Conservation (phyloP, 352 stramenopile species). For the Bremia lactucae region DNA sequence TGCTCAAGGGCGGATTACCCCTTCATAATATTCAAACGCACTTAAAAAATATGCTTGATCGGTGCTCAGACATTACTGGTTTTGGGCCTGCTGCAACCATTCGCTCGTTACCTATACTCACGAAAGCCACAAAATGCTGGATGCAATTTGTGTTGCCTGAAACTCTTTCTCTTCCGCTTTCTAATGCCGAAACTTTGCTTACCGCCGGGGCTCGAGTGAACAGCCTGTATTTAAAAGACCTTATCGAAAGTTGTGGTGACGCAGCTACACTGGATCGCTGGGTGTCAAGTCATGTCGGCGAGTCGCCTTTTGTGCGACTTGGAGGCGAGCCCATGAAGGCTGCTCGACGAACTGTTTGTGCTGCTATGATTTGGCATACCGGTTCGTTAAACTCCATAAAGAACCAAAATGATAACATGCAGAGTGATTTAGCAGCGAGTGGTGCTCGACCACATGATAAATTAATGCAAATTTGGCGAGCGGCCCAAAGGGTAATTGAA, state of each 20-base stretch:
- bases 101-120: constrained; percentile 27
- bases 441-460: constrained; percentile 79
- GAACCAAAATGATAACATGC: constrained; percentile 37
- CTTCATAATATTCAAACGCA: constrained; percentile 44
- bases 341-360: constrained; percentile 73
- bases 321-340: constrained; percentile 81
- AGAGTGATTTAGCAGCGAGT: constrained; percentile 37
- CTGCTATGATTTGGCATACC: constrained; percentile 85
- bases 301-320: constrained; percentile 71
- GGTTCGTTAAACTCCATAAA: constrained; percentile 55
- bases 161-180: constrained; percentile 23
- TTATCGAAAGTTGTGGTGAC: constrained; percentile 52
- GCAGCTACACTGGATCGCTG: constrained; percentile 55
- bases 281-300: constrained; percentile 73
- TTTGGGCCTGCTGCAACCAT: constrained; percentile 12
- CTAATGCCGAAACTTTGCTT: constrained; percentile 11
- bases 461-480: constrained; percentile 85
- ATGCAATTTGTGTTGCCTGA: constrained; percentile 54
- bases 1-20: constrained; percentile 69
- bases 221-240: constrained; percentile 50
- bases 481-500: constrained; percentile 78
- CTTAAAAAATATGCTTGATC: constrained; percentile 45
- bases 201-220: constrained; percentile 8
- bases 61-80: constrained; percentile 36
- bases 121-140: constrained; percentile 40